Percentiles rank a stretch among this genome's conserved stretches.
These are phyloP conservation scores for Monosporozyma solicola DNA, from an alignment of 805 yeast species.

Conservation along the genomic window DNA sequence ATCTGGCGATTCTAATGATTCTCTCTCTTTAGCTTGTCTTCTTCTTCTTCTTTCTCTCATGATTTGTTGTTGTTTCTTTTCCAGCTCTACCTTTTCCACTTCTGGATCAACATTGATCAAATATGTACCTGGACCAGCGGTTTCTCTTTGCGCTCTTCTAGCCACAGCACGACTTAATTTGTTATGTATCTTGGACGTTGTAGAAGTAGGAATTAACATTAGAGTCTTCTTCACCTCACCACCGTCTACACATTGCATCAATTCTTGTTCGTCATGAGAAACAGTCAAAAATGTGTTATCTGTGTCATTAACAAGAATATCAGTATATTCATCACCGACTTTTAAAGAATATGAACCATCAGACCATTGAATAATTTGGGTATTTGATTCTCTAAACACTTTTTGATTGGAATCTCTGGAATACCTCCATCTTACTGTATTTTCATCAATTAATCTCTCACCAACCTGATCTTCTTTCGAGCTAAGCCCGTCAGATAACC, in stretches of 20 bases:
- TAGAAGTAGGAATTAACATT: conserved; percentile 82
- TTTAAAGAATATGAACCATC: conserved; percentile 85
- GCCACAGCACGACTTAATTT: conserved; percentile 63
- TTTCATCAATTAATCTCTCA: conserved; percentile 62
- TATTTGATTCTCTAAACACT: conserved; percentile 76
- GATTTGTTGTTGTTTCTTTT: conserved; percentile 55
- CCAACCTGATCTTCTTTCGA: conserved; percentile 46
- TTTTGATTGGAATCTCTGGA: conserved; percentile 61
- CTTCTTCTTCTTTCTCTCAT: conserved; percentile 61
- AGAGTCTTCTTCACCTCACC: conserved; percentile 55
- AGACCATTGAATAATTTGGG: conserved; percentile 87
- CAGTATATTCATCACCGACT: conserved; percentile 81
- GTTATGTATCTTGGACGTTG: conserved; percentile 74
- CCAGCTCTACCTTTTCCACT: conserved; percentile 55
- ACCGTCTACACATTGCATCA: conserved; percentile 53
- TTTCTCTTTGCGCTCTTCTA: conserved; percentile 29
- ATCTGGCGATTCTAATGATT: conserved; percentile 38
- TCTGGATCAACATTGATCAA: conserved; percentile 54
- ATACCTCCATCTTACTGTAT: conserved; percentile 92
- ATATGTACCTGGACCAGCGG: conserved; percentile 33
- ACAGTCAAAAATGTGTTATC: conserved; percentile 65
- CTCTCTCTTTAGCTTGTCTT: conserved; percentile 47
- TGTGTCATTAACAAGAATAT: conserved; percentile 54
- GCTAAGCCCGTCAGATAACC: conserved; percentile 21
- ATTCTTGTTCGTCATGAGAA: conserved; percentile 61